A percentile compares a stretch with the other conserved stretches of the same genome.
phyloP scores from a whole-genome alignment of 441 rosid genomes.

The Erodium chrysanthum region DNA sequence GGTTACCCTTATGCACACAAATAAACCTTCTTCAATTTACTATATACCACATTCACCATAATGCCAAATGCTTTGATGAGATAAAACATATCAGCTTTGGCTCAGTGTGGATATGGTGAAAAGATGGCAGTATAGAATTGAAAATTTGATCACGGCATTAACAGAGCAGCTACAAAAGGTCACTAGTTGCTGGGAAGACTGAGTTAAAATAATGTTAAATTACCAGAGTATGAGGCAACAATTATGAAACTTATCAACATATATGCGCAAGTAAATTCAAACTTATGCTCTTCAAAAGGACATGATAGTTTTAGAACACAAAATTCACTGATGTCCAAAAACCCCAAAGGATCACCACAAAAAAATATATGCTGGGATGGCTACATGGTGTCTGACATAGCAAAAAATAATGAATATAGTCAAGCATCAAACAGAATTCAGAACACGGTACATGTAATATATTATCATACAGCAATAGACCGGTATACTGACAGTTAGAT shows the following conservation, averaged over 20 bases:
- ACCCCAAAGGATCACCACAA: not conserved
- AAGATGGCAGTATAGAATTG: conserved; percentile 4
- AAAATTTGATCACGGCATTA: not conserved
- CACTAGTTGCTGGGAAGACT: not conserved
- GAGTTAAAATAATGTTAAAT: not conserved
- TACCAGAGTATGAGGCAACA: not conserved
- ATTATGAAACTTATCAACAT: not conserved
- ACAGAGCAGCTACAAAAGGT: not conserved
- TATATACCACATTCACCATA: not conserved
- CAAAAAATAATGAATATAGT: not conserved
- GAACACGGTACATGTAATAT: conserved; percentile 14
- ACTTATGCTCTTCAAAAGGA: not conserved
- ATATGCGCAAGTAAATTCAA: not conserved
- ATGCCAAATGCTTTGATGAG: not conserved
- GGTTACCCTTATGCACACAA: not conserved
- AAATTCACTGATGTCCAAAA: not conserved
- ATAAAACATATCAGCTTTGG: not conserved
- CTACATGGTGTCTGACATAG: not conserved
- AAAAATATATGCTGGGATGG: not conserved
- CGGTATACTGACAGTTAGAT: conserved; percentile 63
- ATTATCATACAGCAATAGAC: conserved; percentile 16
- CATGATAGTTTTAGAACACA: not conserved
- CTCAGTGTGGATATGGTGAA: not conserved
- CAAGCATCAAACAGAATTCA: not conserved
- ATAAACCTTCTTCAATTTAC: not conserved